Percentiles rank a stretch among this genome's conserved stretches.
phyloP scores from a whole-genome alignment of 352 stramenopile species.

The Peronospora farinosa region DNA sequence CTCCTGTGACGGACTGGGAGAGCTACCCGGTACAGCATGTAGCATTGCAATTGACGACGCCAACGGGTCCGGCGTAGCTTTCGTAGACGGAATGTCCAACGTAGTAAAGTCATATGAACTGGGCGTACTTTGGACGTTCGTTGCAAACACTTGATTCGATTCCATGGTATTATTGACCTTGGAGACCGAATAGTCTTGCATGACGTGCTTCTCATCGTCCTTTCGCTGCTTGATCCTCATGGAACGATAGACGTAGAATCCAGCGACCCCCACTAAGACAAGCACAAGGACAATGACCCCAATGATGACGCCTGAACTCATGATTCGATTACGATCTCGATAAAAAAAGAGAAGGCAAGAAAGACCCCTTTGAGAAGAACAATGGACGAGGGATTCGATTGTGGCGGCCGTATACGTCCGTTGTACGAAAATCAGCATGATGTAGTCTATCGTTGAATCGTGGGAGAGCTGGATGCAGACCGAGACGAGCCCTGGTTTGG shows the following conservation, averaged over 20 bases:
- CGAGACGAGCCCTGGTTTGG: neutral
- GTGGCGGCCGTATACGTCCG: neutral
- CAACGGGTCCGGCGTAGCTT: slow-evolving; percentile 22
- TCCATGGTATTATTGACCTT: slow-evolving; percentile 19
- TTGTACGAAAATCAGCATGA: neutral
- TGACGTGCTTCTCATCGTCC: slow-evolving; percentile 38
- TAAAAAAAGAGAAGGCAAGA: neutral
- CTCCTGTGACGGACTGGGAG: slow-evolving; percentile 23
- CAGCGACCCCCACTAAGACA: slow-evolving; percentile 26
- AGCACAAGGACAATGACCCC: slow-evolving; percentile 42
- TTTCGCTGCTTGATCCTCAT: slow-evolving; percentile 13
- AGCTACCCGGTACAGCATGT: slow-evolving; percentile 13
- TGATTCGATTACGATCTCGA: slow-evolving; percentile 8
- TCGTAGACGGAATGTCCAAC: slow-evolving; percentile 21
- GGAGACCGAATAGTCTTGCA: slow-evolving; percentile 25
- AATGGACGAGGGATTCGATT: neutral
- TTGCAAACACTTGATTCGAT: slow-evolving; percentile 13
- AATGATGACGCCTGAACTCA: slow-evolving; percentile 38
- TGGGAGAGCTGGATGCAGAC: neutral
- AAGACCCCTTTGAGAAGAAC: neutral
- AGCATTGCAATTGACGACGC: slow-evolving; percentile 33
- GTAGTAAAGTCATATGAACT: slow-evolving; percentile 37
- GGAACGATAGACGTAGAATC: slow-evolving; percentile 38
- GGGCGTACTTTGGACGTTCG: slow-evolving; percentile 23
- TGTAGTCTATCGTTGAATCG: neutral